Conservation (phyloP, 768 basidiomycete genomes). For the Naganishia vaughanmartiniae region DNA sequence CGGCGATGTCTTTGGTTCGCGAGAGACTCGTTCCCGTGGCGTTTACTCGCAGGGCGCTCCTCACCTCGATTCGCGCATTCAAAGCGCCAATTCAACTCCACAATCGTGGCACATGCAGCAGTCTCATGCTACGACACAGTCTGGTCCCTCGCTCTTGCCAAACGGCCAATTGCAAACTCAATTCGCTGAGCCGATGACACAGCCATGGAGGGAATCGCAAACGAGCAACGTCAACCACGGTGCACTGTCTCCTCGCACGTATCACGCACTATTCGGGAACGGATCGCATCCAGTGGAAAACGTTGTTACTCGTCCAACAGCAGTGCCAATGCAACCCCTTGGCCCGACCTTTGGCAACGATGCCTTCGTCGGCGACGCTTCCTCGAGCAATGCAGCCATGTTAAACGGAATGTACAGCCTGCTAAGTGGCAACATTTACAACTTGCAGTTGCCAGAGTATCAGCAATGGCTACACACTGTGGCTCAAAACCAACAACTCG, state of each 20-base stretch:
- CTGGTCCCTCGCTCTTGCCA: not conserved
- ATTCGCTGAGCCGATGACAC: not conserved
- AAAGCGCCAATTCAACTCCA: not conserved
- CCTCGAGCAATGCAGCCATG: slow-evolving; percentile 12
- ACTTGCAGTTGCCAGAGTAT: slow-evolving; percentile 20
- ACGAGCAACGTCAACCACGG: not conserved
- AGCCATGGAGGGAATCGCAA: not conserved
- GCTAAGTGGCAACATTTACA: slow-evolving; percentile 23
- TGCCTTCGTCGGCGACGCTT: not conserved
- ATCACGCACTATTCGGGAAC: not conserved
- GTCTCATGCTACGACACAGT: not conserved
- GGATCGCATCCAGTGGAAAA: not conserved
- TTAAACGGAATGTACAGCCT: slow-evolving; percentile 14
- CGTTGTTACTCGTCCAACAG: not conserved
- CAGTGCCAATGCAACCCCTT: not conserved
- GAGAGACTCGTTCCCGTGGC: not conserved
- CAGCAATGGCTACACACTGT: slow-evolving; percentile 17
- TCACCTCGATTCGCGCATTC: not conserved
- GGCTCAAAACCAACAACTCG: not conserved
- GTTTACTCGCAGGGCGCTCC: not conserved
- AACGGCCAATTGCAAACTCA: not conserved
- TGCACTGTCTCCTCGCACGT: not conserved
- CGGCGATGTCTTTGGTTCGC: not conserved
- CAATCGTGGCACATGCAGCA: not conserved
- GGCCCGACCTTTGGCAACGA: not conserved